Conservation (phyloP, 768 basidiomycete species). For the Lactarius quietus region DNA sequence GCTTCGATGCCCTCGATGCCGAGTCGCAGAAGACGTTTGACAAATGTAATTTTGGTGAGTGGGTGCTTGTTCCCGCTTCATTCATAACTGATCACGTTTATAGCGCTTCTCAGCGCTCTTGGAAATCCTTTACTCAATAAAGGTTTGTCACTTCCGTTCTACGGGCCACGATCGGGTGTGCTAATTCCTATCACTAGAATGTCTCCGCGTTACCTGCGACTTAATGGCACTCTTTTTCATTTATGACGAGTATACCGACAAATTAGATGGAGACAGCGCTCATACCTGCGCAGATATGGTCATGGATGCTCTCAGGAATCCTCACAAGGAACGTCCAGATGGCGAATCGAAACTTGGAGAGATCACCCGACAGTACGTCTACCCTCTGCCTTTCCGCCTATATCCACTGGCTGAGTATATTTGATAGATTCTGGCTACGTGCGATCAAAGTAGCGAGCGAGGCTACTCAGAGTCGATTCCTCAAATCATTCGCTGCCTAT, state of each 20-base stretch:
- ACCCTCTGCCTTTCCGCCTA: not conserved
- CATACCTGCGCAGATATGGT: conserved; percentile 34
- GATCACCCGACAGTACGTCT: conserved; percentile 39
- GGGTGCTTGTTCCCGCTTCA: not conserved
- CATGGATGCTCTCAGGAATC: conserved; percentile 39
- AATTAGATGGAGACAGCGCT: conserved; percentile 32
- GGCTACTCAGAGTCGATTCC: conserved; percentile 34
- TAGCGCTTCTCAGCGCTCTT: conserved; percentile 39
- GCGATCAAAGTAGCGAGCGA: conserved; percentile 29
- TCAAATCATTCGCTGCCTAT: conserved; percentile 37
- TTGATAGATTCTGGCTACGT: not conserved
- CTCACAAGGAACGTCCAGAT: conserved; percentile 34
- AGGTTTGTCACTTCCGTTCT: conserved; percentile 26
- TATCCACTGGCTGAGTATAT: not conserved
- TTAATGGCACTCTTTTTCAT: conserved; percentile 50
- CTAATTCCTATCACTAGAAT: not conserved
- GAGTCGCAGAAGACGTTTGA: conserved; percentile 40
- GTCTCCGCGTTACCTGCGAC: conserved; percentile 40
- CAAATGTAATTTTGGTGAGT: conserved; percentile 34
- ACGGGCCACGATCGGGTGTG: not conserved
- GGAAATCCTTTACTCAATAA: conserved; percentile 34
- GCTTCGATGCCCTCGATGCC: conserved; percentile 36
- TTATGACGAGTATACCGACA: conserved; percentile 49
- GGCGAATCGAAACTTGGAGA: conserved; percentile 40
- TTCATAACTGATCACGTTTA: not conserved